Evolutionary conservation across 805 yeast species (phyloP).

Genomic region (Saccharomycopsis amapae): DNA sequence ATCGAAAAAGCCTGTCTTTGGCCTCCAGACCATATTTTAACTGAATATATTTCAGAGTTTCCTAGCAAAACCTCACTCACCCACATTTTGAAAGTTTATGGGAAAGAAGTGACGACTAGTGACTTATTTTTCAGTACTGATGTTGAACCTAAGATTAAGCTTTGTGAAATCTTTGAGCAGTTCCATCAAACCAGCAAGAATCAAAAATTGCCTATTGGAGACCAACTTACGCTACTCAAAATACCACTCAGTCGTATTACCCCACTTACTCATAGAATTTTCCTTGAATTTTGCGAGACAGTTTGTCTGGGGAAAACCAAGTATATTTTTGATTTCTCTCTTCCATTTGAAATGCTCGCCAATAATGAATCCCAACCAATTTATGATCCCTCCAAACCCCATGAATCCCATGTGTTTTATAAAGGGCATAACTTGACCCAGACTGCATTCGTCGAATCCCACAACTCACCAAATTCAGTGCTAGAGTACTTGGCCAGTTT

Average conservation of each 20-base stretch:
- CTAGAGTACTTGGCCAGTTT: slow-evolving; percentile 26
- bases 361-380: background rate
- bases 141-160: slow-evolving; percentile 32
- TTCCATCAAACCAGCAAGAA: slow-evolving; percentile 33
- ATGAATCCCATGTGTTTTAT: background rate
- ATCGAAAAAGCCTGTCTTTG: slow-evolving; percentile 61
- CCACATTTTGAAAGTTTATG: slow-evolving; percentile 43
- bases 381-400: background rate
- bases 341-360: background rate
- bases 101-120: slow-evolving; percentile 31
- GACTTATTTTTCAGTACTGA: slow-evolving; percentile 33
- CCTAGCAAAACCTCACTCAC: slow-evolving; percentile 42
- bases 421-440: background rate
- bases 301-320: background rate
- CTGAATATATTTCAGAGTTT: slow-evolving; percentile 54
- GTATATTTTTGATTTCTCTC: background rate
- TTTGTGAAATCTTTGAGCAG: slow-evolving; percentile 39
- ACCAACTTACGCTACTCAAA: background rate
- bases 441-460: background rate
- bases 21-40: slow-evolving; percentile 74
- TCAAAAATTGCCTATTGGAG: slow-evolving; percentile 13
- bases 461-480: background rate
- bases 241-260: background rate
- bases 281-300: background rate
- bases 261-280: background rate